Base-by-base conservation (phyloP, 176 grass and related monocot genomes). In the Musa beccarii region DNA sequence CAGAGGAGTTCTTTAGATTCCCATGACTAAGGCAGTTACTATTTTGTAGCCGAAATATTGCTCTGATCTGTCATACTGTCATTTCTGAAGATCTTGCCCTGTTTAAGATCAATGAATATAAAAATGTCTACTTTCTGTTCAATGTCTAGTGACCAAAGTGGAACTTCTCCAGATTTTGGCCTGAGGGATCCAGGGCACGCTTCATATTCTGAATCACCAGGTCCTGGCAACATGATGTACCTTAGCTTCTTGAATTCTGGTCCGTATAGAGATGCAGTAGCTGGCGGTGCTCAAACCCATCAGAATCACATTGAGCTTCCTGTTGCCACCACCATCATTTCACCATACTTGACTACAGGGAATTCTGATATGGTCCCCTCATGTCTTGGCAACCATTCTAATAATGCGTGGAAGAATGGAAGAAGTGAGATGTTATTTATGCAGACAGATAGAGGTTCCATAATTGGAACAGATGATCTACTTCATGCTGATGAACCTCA, bases 111-210 rank as follows among this genome's bases (percentile, higher is more conserved):
- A 79, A 78, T 79, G 69, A 75, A 83, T 63, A 88, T 59, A 53
- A 67, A 68, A 49, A 99, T 95, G 96, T 78, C 96, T 76, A 86
- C 85, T 76, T 99, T 91, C 82, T 89, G 88, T 77, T 84, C 85
- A 1, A 87, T 73, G 76, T 85, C 88, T 25, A 81, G 82, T 23
- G 75, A 89, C 78, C 88, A 94, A 82, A 91, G 82, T 79, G 95
- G 93, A 74, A 81, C 89, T 5, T 52, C 61, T 28, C 84, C 88
- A 83, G 79, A 59, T 68, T 59, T 89, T 85, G 85, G 86, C 78
- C 80, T 81, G 65, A 53, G 77, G 65, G 85, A 81, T 20, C 78
- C 87, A 68, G 89, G 73, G 52, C 88, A 78, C 75, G 52, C 73
- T 66, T 80, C 91, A 49, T 99, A 95, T 83, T 76, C 86, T 16